Evolutionary conservation across 176 grass and related monocot species (phyloP).

Genomic region (Guadua angustifolia): DNA sequence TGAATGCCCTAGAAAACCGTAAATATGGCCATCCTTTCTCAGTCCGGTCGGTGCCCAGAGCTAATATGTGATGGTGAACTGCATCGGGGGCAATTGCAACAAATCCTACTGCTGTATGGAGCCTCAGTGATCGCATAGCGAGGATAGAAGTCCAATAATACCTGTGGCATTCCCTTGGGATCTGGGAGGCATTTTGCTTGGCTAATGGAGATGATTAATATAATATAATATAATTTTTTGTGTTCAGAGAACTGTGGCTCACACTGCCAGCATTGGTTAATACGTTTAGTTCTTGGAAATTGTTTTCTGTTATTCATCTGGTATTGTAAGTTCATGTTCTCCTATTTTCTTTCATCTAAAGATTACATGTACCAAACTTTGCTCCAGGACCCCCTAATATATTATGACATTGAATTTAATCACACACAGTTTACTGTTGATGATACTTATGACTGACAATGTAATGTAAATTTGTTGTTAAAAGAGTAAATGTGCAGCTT

Average conservation of each 20-base stretch:
- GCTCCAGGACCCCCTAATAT: constrained; percentile 50
- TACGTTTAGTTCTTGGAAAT: constrained; percentile 56
- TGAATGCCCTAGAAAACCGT: constrained; percentile 45
- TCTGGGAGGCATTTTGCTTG: constrained; percentile 52
- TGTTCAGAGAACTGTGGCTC: constrained; percentile 57
- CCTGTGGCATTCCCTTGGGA: constrained; percentile 45
- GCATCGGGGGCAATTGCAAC: constrained; percentile 29
- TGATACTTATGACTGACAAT: not conserved
- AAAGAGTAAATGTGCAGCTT: not conserved
- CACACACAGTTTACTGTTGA: not conserved
- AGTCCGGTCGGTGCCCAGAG: constrained; percentile 37
- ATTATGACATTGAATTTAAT: constrained; percentile 55
- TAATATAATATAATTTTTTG: constrained; percentile 56
- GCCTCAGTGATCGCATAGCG: constrained; percentile 35
- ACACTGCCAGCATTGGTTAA: constrained; percentile 58
- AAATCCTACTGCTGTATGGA: constrained; percentile 27
- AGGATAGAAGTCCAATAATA: constrained; percentile 56
- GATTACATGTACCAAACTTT: constrained; percentile 54
- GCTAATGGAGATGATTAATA: constrained; percentile 59
- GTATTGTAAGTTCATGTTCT: constrained; percentile 51
- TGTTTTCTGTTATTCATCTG: constrained; percentile 44
- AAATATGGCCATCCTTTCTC: constrained; percentile 53
- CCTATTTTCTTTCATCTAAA: constrained; percentile 43
- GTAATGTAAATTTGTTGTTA: not conserved
- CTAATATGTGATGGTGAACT: constrained; percentile 50